Conservation (phyloP, 192 early-diverging fungal species). For the Coemansia sp. region DNA sequence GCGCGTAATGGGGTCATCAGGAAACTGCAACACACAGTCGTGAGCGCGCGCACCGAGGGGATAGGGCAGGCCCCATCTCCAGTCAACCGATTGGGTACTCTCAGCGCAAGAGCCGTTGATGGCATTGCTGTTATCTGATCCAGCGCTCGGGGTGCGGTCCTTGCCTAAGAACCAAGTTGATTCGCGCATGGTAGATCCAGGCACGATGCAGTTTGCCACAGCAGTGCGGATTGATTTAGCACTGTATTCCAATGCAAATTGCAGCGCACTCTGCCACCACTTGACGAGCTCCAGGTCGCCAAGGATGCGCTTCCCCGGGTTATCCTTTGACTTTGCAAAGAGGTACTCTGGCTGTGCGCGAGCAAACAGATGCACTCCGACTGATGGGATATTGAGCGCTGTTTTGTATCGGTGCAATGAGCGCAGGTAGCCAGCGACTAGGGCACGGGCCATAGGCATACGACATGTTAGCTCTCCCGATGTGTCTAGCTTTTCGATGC, state of each 20-base stretch:
- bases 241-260: constrained; percentile 9
- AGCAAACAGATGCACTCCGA: constrained; percentile 72
- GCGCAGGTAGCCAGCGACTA: constrained; percentile 47
- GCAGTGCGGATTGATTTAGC: background rate
- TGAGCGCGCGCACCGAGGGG: constrained; percentile 25
- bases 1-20: constrained; percentile 56
- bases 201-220: constrained; percentile 36
- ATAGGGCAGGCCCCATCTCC: constrained; percentile 52
- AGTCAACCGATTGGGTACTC: constrained; percentile 9
- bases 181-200: constrained; percentile 31
- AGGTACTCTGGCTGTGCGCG: constrained; percentile 86
- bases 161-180: constrained; percentile 27
- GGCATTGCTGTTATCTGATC: background rate
- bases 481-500: constrained; percentile 56
- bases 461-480: constrained; percentile 34
- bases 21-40: constrained; percentile 53
- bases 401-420: constrained; percentile 34
- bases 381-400: constrained; percentile 11
- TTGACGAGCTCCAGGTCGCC: constrained; percentile 67
- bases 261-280: constrained; percentile 76
- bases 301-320: constrained; percentile 66
- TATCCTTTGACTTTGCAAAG: constrained; percentile 73
- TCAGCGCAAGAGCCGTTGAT: background rate
- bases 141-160: background rate
- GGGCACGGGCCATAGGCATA: constrained; percentile 28